These are phyloP conservation scores for Mycena filopes DNA, from an alignment of 768 basidiomycete species.

Conservation along the genomic window DNA sequence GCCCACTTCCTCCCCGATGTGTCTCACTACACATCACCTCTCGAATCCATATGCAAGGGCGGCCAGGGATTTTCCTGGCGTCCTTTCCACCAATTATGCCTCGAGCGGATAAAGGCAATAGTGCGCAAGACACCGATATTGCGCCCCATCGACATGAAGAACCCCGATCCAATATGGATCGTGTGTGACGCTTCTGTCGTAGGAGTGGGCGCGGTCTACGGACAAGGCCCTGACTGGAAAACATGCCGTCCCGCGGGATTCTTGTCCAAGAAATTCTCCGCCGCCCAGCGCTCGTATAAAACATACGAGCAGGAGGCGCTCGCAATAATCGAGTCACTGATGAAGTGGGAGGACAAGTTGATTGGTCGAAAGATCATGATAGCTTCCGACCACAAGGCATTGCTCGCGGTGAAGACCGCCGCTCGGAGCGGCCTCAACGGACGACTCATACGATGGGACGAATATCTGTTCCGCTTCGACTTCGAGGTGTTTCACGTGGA, in stretches of 20 bases:
- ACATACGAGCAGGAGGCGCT: not conserved
- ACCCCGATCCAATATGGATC: too few species aligned
- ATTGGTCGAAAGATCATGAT: not conserved
- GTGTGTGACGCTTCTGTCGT: too few species aligned
- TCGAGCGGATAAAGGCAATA: too few species aligned
- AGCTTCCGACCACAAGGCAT: not conserved
- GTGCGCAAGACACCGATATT: too few species aligned
- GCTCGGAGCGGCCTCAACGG: not conserved
- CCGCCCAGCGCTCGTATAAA: not conserved
- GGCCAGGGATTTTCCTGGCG: too few species aligned
- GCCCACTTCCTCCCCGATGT: not conserved
- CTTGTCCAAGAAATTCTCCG: not conserved
- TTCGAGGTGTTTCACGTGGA: too few species aligned
- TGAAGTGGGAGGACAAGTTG: not conserved
- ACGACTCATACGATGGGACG: conserved; percentile 4
- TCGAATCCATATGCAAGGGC: not conserved
- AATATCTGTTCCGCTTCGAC: not conserved
- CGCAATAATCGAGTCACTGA: not conserved
- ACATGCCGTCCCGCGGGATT: not conserved
- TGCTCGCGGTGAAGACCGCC: not conserved
- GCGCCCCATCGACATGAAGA: too few species aligned
- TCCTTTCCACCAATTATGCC: too few species aligned
- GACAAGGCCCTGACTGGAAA: not conserved
- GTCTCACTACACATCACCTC: not conserved
- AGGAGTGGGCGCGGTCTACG: too few species aligned